Evolutionary conservation across 2,329 filamentous ascomycete species (phyloP), one percentile per base, ranked within the genome.

Genomic region (Exophiala lecanii-corni): DNA sequence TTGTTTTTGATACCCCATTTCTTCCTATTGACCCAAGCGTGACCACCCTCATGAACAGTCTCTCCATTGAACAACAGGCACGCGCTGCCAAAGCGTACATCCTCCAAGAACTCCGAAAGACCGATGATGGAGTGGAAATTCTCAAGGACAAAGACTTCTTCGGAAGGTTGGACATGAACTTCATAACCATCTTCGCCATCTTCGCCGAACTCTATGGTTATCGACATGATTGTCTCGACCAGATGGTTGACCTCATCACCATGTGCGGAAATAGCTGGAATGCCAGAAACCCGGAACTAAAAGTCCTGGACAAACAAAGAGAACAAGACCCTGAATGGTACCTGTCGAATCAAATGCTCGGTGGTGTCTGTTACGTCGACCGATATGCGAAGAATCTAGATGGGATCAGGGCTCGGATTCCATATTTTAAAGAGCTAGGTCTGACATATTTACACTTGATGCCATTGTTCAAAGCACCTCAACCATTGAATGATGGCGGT

Each of bases 141-240:
- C 50, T 55, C 19, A 15, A 49, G 23, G 50, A 55, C 21, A 34
- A 47, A 12, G 45, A 51, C 32, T 55, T 55, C 36, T 41, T 23
- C 13, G 36, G 16, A 10, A 36, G 52, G 23, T 37, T 55, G 28
- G 47, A 55, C 19, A 46, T 44, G 42, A 51, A 55, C 36, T 55
- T 55, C 30, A 53, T 53, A 20, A 55, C 52, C 19, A 41, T 55
- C 16, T 55, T 55, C 32, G 52, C 44, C 13, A 55, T 55, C 17
- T 55, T 53, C 26, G 52, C 52, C 18, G 52, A 53, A 35, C 41
- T 55, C 7, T 55, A 55, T 36, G 52, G 52, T 25, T 55, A 55
- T 20, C 37, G 52, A 15, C 41, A 51, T 36, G 52, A 55, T 21
- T 55, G 52, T 30, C 43, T 55, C 1, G 52, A 55, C 30, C 52